Evolutionary conservation across 306 rosid species (phyloP).

Genomic region (Astragalus glycyphyllos): DNA sequence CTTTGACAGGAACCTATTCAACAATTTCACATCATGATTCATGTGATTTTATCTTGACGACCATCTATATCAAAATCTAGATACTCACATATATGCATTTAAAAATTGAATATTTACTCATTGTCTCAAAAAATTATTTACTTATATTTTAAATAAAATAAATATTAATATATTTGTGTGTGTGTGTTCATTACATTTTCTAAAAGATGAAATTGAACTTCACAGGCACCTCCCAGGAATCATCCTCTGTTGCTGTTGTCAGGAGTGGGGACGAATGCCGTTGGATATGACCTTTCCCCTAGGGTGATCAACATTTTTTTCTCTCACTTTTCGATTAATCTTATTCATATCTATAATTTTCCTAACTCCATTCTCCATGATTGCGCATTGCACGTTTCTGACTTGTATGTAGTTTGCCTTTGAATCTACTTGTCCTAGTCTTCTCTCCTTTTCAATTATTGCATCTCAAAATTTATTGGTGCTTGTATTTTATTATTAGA

Average conservation of each 20-base stretch:
- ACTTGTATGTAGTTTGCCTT: constrained; percentile 14
- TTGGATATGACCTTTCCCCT: constrained; percentile 95
- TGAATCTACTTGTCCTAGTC: background rate
- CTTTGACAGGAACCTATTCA: background rate
- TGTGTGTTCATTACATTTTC: background rate
- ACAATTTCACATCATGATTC: background rate
- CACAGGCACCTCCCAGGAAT: constrained; percentile 85
- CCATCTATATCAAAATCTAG: background rate
- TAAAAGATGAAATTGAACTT: constrained; percentile 16
- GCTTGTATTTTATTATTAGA: constrained; percentile 5
- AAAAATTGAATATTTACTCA: background rate
- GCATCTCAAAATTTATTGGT: constrained; percentile 14
- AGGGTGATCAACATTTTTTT: constrained; percentile 54
- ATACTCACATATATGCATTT: background rate
- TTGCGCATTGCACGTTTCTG: constrained; percentile 24
- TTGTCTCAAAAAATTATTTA: background rate
- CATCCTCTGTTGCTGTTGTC: constrained; percentile 88
- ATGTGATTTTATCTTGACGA: background rate
- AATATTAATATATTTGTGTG: background rate
- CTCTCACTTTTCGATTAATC: background rate
- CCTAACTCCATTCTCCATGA: background rate
- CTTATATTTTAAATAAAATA: background rate
- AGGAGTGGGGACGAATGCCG: constrained; percentile 96
- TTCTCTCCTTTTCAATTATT: background rate
- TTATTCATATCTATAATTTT: background rate